phyloP scores from a whole-genome alignment of 78 protist species.

The Blattamonas nauphoetae region DNA sequence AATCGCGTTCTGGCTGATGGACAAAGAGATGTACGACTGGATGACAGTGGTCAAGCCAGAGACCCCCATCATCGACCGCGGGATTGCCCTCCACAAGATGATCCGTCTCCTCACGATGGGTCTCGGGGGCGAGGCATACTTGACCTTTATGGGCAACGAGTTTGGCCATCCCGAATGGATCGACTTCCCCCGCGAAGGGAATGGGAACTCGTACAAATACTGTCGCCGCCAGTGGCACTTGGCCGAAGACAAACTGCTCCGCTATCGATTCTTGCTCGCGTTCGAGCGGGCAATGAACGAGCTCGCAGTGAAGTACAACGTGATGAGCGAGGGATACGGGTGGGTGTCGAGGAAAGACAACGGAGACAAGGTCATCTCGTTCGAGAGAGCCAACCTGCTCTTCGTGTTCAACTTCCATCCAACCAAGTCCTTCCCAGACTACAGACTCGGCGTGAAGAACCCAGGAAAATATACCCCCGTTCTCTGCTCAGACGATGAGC shows the following conservation, averaged over 20 bases:
- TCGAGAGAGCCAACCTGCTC: slow-evolving; percentile 6
- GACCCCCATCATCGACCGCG: slow-evolving; percentile 65
- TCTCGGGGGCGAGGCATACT: slow-evolving; percentile 86
- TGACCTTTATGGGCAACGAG: slow-evolving; percentile 91
- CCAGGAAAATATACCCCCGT: slow-evolving; percentile 24
- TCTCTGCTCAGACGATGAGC: slow-evolving; percentile 32
- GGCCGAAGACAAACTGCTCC: slow-evolving; percentile 11
- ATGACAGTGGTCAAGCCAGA: slow-evolving; percentile 22
- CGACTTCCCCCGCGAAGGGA: slow-evolving; percentile 88
- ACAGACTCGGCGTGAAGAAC: not conserved
- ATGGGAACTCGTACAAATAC: slow-evolving; percentile 35
- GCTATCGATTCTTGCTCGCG: slow-evolving; percentile 15
- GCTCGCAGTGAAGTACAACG: not conserved
- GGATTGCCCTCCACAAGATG: slow-evolving; percentile 76
- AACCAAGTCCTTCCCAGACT: slow-evolving; percentile 4
- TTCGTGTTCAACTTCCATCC: slow-evolving; percentile 45
- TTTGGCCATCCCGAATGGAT: slow-evolving; percentile 99
- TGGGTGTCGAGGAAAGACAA: not conserved
- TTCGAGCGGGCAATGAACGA: slow-evolving; percentile 31
- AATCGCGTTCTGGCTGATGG: slow-evolving; percentile 92
- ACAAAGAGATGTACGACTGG: slow-evolving; percentile 67
- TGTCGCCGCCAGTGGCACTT: slow-evolving; percentile 51
- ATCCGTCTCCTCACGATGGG: slow-evolving; percentile 55
- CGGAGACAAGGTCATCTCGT: slow-evolving; percentile 18
- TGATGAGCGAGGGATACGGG: not conserved